A percentile compares a stretch with the other conserved stretches of the same genome.
phyloP scores from a whole-genome alignment of 139 green algal species.

The Chlamydomonas asymmetrica region DNA sequence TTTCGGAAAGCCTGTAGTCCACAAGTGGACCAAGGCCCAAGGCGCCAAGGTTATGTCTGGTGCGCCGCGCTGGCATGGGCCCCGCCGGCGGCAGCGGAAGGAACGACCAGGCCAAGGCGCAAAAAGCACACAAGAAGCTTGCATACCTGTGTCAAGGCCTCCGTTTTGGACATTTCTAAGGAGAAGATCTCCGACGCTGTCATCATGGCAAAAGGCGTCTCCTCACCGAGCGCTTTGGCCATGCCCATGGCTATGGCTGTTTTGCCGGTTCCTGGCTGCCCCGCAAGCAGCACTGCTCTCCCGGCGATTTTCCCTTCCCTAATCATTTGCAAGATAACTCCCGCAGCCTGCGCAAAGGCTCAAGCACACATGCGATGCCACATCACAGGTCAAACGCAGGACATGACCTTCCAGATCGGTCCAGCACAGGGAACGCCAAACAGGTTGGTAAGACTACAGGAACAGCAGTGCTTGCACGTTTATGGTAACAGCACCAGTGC shows the following conservation, averaged over 20 bases:
- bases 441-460: not conserved
- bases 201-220: conserved; percentile 99
- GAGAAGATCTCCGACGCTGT: conserved; percentile 97
- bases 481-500: not conserved
- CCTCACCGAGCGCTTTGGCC: conserved; percentile 93
- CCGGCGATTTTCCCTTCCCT: conserved; percentile 95
- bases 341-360: conserved; percentile 77
- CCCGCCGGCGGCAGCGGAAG: too few species aligned
- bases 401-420: too few species aligned
- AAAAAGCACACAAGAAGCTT: too few species aligned
- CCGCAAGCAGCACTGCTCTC: conserved; percentile 91
- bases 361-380: too few species aligned
- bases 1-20: conserved; percentile 91
- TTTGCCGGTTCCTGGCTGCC: conserved; percentile 96
- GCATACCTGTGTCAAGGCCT: conserved; percentile 93
- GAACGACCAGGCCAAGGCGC: too few species aligned
- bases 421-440: too few species aligned
- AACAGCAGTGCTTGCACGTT: not conserved
- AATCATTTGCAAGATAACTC: conserved; percentile 97
- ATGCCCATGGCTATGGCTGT: conserved; percentile 98
- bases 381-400: too few species aligned
- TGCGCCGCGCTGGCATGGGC: not conserved
- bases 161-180: conserved; percentile 98
- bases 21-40: conserved; percentile 4
- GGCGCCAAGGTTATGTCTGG: not conserved